Evolutionary conservation across 148 eudicot genomes (phyloP), one percentile per base, ranked within the genome.

Genomic region (Gaultheria prostrata): DNA sequence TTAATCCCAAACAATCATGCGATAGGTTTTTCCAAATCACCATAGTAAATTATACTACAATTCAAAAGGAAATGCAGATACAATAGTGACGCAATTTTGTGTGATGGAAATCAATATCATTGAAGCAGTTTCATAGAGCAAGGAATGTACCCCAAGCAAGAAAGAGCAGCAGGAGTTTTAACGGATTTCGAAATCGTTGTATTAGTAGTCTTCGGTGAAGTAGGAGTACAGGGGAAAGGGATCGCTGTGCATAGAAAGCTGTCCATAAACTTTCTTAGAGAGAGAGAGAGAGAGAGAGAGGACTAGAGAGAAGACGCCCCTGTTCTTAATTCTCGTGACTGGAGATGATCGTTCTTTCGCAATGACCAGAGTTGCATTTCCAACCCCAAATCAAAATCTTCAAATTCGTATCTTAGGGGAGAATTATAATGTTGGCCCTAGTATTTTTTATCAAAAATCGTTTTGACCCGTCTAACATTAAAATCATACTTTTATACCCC

Each of bases 91-190:
- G 17, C 50, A 46, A 30, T 28, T 28, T 46, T 45, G 53, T 28
- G 30, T 4, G 14, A 18, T 28, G 65, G 30, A 61, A 78, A 53
- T 51, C 63, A 30, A 51, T 51, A 26, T 15, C 43, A 20, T 11
- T 8, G 26, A 17, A 54, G 45, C 49, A 53, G 63, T 78, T 76
- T 49, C 57, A 45, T 18, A 8, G 51, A 45, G 43, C 43, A 39
- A 39, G 43, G 43, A 39, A 39, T 39, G 14, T 82, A 73, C 84
- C 84, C 78, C 51, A 82, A n/a, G 53, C 76, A 82, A 24, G 54
- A 8, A 53, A 73, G 20, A 28, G 45, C 35, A 28, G 65, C 78
- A 13, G 35, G 71, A 54, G 79, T 24, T 82, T 73, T 82, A 13
- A 53, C 13, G 12, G 83, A 11, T 72, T 73, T 82, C n/a, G 35